Evolutionary conservation across 805 yeast genomes (phyloP).

Genomic region (Monosporozyma aerobia): DNA sequence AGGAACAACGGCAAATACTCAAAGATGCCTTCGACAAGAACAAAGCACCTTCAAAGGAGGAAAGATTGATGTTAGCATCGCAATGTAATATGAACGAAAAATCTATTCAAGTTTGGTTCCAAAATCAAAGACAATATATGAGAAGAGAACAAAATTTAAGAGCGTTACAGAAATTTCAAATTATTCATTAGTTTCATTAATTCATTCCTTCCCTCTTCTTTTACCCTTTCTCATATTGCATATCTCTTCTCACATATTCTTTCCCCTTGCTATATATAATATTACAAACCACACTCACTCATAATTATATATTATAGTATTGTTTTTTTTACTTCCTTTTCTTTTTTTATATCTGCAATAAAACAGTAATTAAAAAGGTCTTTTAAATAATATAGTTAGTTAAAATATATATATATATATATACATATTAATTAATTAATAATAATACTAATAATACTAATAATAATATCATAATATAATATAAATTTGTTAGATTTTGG

Average conservation of each 20-base stretch:
- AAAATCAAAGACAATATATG: conserved; percentile 78
- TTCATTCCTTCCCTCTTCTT: too few relatives aligned
- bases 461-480: neutral
- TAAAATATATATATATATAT: neutral
- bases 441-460: neutral
- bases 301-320: too few relatives aligned
- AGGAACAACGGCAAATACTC: conserved; percentile 59
- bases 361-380: neutral
- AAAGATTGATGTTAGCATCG: conserved; percentile 67
- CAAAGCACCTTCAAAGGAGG: conserved; percentile 67
- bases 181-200: neutral
- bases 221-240: too few relatives aligned
- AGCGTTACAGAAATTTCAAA: conserved; percentile 1
- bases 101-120: conserved; percentile 97
- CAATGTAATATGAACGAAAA: conserved; percentile 85
- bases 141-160: conserved; percentile 34
- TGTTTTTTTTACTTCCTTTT: too few relatives aligned
- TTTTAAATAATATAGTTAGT: neutral
- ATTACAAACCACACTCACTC: too few relatives aligned
- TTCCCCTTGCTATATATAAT: too few relatives aligned
- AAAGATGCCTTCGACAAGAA: conserved; percentile 69
- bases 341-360: neutral
- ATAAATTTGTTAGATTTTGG: neutral
- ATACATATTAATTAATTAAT: neutral
- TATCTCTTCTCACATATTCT: too few relatives aligned